Percentiles rank a stretch among this genome's conserved stretches.
These are phyloP conservation scores for Crithidia brevicula DNA, from an alignment of 208 protist genomes.

Conservation along the genomic window DNA sequence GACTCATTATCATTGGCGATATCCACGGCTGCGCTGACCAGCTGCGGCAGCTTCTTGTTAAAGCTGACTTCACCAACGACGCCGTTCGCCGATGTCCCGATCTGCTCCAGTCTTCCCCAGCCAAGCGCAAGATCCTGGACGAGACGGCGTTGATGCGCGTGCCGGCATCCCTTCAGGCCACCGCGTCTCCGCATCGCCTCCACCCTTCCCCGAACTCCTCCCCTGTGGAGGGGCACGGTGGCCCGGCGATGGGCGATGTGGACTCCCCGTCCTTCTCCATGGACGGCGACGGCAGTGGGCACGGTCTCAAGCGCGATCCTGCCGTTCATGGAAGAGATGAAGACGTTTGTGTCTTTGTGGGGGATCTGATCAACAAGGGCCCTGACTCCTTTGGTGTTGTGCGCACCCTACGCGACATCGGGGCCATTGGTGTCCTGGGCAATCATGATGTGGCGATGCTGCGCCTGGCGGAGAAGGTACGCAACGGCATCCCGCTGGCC, in stretches of 20 bases:
- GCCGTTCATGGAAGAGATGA: conserved; percentile 5
- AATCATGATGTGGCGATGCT: conserved; percentile 84
- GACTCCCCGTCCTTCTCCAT: conserved; percentile 7
- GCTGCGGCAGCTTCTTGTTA: conserved; percentile 51
- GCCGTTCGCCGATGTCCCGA: conserved; percentile 13
- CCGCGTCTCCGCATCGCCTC: not conserved
- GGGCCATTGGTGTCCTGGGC: conserved; percentile 68
- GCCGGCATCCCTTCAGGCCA: not conserved
- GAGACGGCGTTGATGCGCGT: not conserved
- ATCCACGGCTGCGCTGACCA: conserved; percentile 75
- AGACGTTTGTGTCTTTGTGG: conserved; percentile 73
- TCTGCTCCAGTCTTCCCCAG: conserved; percentile 18
- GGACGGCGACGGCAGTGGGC: not conserved
- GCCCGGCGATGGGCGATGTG: not conserved
- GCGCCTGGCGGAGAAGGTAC: conserved; percentile 40
- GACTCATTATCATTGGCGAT: conserved; percentile 77
- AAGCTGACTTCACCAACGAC: conserved; percentile 49
- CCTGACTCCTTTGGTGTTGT: conserved; percentile 75
- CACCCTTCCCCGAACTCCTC: conserved; percentile 4
- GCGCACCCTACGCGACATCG: conserved; percentile 48
- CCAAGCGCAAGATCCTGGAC: not conserved
- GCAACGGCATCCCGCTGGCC: conserved; percentile 10
- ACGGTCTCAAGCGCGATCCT: not conserved
- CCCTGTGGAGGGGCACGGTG: not conserved
- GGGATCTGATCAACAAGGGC: conserved; percentile 88